Evolutionary conservation across 2,329 filamentous ascomycete genomes (phyloP).

Genomic region (Aureobasidium sp.): DNA sequence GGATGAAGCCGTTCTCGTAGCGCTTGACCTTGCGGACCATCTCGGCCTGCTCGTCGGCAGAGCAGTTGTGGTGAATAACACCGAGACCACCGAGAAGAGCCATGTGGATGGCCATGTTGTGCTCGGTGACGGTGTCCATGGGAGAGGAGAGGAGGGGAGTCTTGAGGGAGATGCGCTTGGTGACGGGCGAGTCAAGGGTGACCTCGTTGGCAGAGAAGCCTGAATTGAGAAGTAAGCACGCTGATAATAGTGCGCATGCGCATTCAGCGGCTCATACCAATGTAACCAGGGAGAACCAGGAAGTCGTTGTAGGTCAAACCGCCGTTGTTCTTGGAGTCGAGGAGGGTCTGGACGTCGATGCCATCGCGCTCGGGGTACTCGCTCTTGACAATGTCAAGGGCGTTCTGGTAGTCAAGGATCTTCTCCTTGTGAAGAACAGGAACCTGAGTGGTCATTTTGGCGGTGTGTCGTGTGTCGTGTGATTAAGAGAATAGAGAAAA

Average conservation of each 20-base stretch:
- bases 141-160: constrained; percentile 95
- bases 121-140: constrained; percentile 99
- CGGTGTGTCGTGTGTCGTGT: constrained; percentile 59
- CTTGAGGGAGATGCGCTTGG: constrained; percentile 92
- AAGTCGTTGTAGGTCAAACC: constrained; percentile 99
- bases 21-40: constrained; percentile 99
- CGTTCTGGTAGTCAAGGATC: constrained; percentile 65
- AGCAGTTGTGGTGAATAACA: constrained; percentile 99
- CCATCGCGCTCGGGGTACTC: constrained; percentile 78
- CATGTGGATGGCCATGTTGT: constrained; percentile 99
- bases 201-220: constrained; percentile 90
- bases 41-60: constrained; percentile 91
- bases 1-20: constrained; percentile 98
- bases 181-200: constrained; percentile 79
- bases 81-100: constrained; percentile 79
- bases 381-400: constrained; percentile 66
- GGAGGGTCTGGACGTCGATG: constrained; percentile 73
- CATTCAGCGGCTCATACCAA: constrained; percentile 46
- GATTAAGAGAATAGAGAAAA: background rate
- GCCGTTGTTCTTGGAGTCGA: constrained; percentile 85
- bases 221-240: constrained; percentile 23
- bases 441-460: constrained; percentile 42
- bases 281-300: constrained; percentile 91
- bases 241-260: constrained; percentile 15
- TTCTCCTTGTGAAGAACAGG: constrained; percentile 40